A percentile compares a stretch with the other conserved stretches of the same genome.
These are phyloP conservation scores for Arthrobotrys megalospora DNA, from an alignment of 2,329 filamentous ascomycete genomes.

Conservation along the genomic window DNA sequence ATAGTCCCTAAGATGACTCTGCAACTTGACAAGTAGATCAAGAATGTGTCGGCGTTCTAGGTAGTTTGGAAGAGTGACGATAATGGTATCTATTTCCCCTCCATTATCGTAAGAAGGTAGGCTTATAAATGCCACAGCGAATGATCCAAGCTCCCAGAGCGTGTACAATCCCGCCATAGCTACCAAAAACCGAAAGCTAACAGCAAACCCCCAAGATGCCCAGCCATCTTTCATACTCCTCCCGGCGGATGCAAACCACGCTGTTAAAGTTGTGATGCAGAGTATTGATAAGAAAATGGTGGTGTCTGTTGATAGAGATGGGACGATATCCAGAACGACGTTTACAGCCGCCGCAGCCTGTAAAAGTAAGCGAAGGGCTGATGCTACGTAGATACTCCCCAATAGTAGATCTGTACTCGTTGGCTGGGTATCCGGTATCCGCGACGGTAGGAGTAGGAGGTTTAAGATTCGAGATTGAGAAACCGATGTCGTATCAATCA, in stretches of 20 bases:
- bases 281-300: not conserved
- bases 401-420: not conserved
- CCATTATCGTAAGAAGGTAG: no score
- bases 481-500: not conserved
- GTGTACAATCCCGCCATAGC: not conserved
- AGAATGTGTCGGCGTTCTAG: slow-evolving; percentile 6
- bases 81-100: not conserved
- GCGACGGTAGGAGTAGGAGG: not conserved
- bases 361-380: slow-evolving; percentile 13
- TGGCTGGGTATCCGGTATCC: slow-evolving; percentile 4
- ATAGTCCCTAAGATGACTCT: not conserved
- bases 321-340: not conserved
- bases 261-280: slow-evolving; percentile 13
- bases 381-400: slow-evolving; percentile 12
- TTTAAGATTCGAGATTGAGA: not conserved
- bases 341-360: not conserved
- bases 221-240: slow-evolving; percentile 10
- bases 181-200: not conserved
- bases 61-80: slow-evolving; percentile 1
- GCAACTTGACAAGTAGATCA: not conserved
- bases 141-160: not conserved
- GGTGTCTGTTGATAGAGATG: not conserved
- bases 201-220: slow-evolving; percentile 7
- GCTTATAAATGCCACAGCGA: not conserved
- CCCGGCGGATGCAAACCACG: slow-evolving; percentile 21